Evolutionary conservation across 805 yeast genomes (phyloP).

Genomic region (Saccharomycopsis babjevae): DNA sequence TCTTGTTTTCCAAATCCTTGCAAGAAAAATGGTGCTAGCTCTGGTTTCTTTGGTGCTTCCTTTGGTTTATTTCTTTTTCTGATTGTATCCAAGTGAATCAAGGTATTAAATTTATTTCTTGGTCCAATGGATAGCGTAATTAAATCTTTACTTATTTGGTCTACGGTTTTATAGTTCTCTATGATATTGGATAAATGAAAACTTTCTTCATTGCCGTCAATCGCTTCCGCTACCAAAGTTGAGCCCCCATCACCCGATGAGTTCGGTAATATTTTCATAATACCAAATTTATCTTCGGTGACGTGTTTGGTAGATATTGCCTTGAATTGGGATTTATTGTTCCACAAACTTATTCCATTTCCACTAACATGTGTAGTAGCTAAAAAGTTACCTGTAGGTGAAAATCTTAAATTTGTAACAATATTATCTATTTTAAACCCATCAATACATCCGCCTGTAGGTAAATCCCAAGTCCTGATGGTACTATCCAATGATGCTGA

Average conservation of each 20-base stretch:
- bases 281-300: conserved; percentile 58
- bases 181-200: conserved; percentile 8
- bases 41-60: conserved; percentile 80
- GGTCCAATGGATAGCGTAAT: conserved; percentile 73
- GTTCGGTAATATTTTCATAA: conserved; percentile 55
- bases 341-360: conserved; percentile 88
- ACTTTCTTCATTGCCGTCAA: conserved; percentile 28
- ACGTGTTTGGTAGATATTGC: conserved; percentile 65
- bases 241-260: conserved; percentile 71
- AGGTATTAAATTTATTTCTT: conserved; percentile 65
- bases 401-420: conserved; percentile 71
- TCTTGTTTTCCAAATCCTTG: conserved; percentile 45
- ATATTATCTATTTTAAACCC: conserved; percentile 71
- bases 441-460: conserved; percentile 94
- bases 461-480: conserved; percentile 92
- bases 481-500: conserved; percentile 79
- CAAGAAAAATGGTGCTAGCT: conserved; percentile 73
- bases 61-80: conserved; percentile 81
- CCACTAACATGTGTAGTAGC: conserved; percentile 91
- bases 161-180: conserved; percentile 39
- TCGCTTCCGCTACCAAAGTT: conserved; percentile 67
- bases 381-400: conserved; percentile 80
- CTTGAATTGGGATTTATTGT: conserved; percentile 75
- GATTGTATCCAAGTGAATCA: conserved; percentile 74
- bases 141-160: conserved; percentile 52